phyloP scores from a whole-genome alignment of 2,329 filamentous ascomycete species.

The Claviceps sorghi region DNA sequence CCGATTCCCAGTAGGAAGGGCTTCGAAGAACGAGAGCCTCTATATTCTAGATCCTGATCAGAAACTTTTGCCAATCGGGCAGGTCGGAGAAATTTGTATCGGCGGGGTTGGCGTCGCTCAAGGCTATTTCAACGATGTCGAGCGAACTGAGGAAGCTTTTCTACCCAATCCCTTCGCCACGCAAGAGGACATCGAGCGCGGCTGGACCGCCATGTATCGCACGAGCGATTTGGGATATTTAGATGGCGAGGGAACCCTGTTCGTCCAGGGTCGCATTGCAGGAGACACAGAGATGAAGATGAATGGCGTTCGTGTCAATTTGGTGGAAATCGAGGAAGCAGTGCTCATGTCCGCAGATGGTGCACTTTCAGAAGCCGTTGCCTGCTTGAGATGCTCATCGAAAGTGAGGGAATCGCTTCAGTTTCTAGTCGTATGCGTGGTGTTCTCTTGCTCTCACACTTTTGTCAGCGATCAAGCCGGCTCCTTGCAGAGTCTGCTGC shows the following conservation, averaged over 20 bases:
- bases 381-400: conserved; percentile 2
- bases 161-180: not conserved
- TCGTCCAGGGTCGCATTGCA: conserved; percentile 22
- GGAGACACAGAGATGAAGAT: conserved; percentile 33
- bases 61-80: conserved; percentile 11
- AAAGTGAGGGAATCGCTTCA: not conserved
- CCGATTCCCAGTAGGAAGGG: not conserved
- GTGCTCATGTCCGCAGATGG: conserved; percentile 11
- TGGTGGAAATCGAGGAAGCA: conserved; percentile 23
- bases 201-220: conserved; percentile 3
- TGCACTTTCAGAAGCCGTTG: conserved; percentile 10
- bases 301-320: conserved; percentile 28
- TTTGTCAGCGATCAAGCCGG: not conserved
- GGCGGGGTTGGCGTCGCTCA: conserved; percentile 15
- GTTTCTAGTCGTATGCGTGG: not conserved
- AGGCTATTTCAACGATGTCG: conserved; percentile 22
- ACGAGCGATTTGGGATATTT: conserved; percentile 24
- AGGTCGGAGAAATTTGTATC: conserved; percentile 17
- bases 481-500: not conserved
- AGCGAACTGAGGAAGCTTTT: conserved; percentile 6
- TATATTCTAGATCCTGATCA: conserved; percentile 25
- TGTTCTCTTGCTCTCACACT: not conserved
- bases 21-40: conserved; percentile 15
- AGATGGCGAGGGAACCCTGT: conserved; percentile 18
- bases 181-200: conserved; percentile 6